Percentiles rank a stretch among this genome's conserved stretches.
These are phyloP conservation scores for Monilinia aucupariae DNA, from an alignment of 2,329 filamentous ascomycete genomes.

Conservation along the genomic window DNA sequence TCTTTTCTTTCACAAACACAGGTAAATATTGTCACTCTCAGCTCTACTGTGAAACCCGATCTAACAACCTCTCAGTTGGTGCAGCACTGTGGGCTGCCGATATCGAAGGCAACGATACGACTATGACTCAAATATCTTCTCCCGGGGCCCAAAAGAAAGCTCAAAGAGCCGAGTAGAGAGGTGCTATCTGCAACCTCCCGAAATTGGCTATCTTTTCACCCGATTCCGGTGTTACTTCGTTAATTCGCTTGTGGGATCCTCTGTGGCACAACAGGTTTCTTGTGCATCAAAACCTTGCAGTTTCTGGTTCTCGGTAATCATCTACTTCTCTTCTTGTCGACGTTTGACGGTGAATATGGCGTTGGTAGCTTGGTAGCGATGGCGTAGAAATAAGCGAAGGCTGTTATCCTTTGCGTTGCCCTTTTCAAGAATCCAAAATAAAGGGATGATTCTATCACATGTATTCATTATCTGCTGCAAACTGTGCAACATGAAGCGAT, in stretches of 20 bases:
- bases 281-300: neutral
- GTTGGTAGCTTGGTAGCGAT: conserved; percentile 3
- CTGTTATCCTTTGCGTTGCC: neutral
- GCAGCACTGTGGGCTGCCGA: conserved; percentile 94
- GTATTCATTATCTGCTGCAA: neutral
- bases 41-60: neutral
- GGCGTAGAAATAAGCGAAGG: neutral
- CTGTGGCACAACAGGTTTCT: neutral
- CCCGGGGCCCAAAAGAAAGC: conserved; percentile 19
- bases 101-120: conserved; percentile 49
- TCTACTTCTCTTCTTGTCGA: conserved; percentile 6
- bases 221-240: neutral
- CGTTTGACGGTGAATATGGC: conserved; percentile 6
- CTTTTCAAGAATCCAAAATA: neutral
- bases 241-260: neutral
- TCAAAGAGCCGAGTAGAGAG: conserved; percentile 23
- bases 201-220: conserved; percentile 17
- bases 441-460: neutral
- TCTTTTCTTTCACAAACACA: conserved; percentile 87
- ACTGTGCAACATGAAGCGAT: neutral
- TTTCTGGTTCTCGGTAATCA: conserved; percentile 2
- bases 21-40: conserved; percentile 38
- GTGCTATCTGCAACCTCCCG: conserved; percentile 23
- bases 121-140: conserved; percentile 30
- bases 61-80: conserved; percentile 53